These are phyloP conservation scores for Amanita phalloides DNA, from an alignment of 768 basidiomycete genomes.

Conservation along the genomic window DNA sequence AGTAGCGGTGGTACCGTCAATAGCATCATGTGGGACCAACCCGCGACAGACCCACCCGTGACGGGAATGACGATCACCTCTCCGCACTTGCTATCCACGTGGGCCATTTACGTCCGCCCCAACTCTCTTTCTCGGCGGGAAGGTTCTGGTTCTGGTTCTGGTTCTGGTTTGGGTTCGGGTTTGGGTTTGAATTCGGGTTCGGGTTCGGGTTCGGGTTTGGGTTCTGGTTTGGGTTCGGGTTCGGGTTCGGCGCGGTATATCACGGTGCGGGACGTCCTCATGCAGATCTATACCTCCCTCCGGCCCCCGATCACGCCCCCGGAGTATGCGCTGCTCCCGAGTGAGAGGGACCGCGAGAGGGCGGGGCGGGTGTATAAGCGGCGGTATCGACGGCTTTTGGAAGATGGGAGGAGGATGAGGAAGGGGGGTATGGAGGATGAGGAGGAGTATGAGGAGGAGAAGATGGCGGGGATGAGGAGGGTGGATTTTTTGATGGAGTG, in stretches of 20 bases:
- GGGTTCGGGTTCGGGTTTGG: too few species aligned
- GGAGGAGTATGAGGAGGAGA: constrained; percentile 22
- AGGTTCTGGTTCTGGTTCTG: too few species aligned
- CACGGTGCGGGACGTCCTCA: constrained; percentile 34
- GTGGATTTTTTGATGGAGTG: constrained; percentile 41
- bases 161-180: too few species aligned
- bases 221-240: too few species aligned
- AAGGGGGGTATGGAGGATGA: not conserved
- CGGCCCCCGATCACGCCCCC: constrained; percentile 24
- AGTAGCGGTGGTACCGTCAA: not conserved
- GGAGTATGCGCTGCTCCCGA: constrained; percentile 29
- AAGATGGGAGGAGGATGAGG: constrained; percentile 10
- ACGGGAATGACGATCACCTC: constrained; percentile 21
- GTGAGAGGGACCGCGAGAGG: constrained; percentile 16
- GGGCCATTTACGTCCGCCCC: constrained; percentile 4
- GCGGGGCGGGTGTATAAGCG: constrained; percentile 31
- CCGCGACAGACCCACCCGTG: constrained; percentile 24
- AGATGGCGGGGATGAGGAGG: constrained; percentile 36
- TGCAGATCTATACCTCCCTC: constrained; percentile 31
- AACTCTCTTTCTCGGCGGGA: too few species aligned
- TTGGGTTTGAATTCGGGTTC: too few species aligned
- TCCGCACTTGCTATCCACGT: constrained; percentile 16
- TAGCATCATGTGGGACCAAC: constrained; percentile 14
- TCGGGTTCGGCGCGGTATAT: constrained; percentile 10
- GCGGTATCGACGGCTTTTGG: constrained; percentile 25